Base-by-base conservation (phyloP, 192 early-diverging fungal species). In the Phycomyces blakesleeanus region DNA sequence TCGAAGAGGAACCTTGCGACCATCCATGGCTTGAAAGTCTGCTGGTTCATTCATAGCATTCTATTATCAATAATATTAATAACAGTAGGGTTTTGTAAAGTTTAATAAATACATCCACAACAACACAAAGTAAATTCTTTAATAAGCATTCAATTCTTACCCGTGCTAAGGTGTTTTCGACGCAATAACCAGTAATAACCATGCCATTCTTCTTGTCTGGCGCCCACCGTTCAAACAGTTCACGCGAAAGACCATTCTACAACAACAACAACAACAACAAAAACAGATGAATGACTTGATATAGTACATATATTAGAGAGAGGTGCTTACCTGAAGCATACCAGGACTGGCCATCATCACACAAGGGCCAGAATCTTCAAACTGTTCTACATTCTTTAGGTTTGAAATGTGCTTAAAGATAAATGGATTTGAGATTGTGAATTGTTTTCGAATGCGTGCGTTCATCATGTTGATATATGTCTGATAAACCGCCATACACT, bases 381-480 rank as follows among this genome's bases (percentile, higher is more conserved):
- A 95, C 51, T 89, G 83, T 10, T 84, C 80, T 61, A 92, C 85
- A 63, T 92, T 89, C 54, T 88, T 91, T 50, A 97, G 76, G 68
- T 96, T 93, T 34, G 85, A 88, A 68, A 93, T 96, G 74, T 96
- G 93, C 63, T 94, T 92, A 70, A 99, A 99, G 24, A 92, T 85
- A 73, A 99, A 99, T 10, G 97, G 97, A 70, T 99, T 99, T 40
- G 80, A 84, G 6, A 87, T 83, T 8, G 86, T 82, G 68, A 93
- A 88, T 74, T 96, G 94, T 67, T 89, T 85, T 49, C 93, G 85
- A 73, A 99, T 98, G 51, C 87, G 83, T 38, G 87, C 82, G 78
- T 97, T 98, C 97, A 99, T 98, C 87, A 96, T 94, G 78, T 98
- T 93, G 65, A 93, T 92, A 69, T 95, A 99, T 9, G 93, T 95